Evolutionary conservation across 2,329 filamentous ascomycete species (phyloP).

Genomic region (Fusarium globosum): DNA sequence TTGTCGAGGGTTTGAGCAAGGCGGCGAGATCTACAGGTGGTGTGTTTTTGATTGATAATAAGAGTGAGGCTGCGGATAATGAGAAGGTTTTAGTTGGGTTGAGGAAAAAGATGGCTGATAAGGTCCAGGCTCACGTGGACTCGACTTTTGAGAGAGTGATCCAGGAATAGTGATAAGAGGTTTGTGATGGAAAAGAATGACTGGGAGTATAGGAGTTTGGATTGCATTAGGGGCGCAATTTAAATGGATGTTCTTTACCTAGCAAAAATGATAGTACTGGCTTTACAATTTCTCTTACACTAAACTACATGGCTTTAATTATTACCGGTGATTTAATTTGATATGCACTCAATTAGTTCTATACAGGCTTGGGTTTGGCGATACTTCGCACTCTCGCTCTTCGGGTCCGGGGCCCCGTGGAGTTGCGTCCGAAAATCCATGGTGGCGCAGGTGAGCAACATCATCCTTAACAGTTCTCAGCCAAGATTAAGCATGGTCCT

Average conservation of each 20-base stretch:
- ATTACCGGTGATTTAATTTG: too few species aligned
- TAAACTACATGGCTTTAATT: too few species aligned
- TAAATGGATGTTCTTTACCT: fast-evolving
- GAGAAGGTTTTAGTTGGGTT: conserved; percentile 25
- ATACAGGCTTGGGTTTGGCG: too few species aligned
- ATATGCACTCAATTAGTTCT: too few species aligned
- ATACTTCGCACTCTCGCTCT: too few species aligned
- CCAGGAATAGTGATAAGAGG: background rate
- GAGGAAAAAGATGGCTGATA: background rate
- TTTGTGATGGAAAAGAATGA: fast-evolving
- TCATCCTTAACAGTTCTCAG: fast-evolving
- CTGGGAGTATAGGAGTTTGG: background rate
- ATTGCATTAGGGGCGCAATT: fast-evolving
- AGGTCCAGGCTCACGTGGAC: conserved; percentile 11
- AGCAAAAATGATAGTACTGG: background rate
- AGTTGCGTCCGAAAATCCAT: background rate
- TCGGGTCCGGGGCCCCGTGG: conserved; percentile 18
- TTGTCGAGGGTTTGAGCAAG: background rate
- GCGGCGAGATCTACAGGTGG: conserved; percentile 3
- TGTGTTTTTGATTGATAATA: conserved; percentile 24
- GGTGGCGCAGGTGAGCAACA: background rate
- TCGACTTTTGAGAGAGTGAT: conserved; percentile 2
- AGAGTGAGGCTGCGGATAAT: conserved; percentile 29
- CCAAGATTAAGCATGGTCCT: fast-evolving
- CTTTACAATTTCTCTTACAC: background rate